A percentile compares a stretch with the other conserved stretches of the same genome.
Evolutionary conservation across 306 rosid genomes (phyloP).

Genomic region (Cercis canadensis): DNA sequence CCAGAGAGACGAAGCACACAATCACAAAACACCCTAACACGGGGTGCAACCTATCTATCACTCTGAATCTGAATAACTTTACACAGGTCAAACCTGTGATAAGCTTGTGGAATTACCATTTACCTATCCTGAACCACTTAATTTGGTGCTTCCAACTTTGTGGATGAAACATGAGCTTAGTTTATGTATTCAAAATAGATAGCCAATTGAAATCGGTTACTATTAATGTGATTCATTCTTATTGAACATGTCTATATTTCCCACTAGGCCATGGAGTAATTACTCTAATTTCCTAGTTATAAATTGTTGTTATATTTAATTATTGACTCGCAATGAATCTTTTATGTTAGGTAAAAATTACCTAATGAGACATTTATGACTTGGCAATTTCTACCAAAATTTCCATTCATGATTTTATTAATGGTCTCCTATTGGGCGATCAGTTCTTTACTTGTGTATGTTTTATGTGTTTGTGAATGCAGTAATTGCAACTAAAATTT

Average conservation of each 20-base stretch:
- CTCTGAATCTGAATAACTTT: conserved; percentile 10
- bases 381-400: conserved; percentile 19
- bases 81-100: background rate
- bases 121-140: conserved; percentile 23
- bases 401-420: conserved; percentile 10
- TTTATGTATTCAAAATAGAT: conserved; percentile 3
- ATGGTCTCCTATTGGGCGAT: conserved; percentile 15
- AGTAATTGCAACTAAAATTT: conserved; percentile 61
- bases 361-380: conserved; percentile 21
- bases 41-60: background rate
- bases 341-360: background rate
- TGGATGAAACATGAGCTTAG: background rate
- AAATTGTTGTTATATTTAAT: background rate
- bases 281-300: conserved; percentile 6
- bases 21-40: too few species aligned
- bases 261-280: background rate
- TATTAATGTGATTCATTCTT: background rate
- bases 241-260: conserved; percentile 2
- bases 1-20: too few species aligned
- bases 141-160: conserved; percentile 13
- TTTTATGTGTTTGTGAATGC: conserved; percentile 42
- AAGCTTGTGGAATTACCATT: conserved; percentile 20
- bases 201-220: conserved; percentile 13
- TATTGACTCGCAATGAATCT: conserved; percentile 9
- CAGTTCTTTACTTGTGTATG: conserved; percentile 23